A percentile compares a stretch with the other conserved stretches of the same genome.
These are phyloP conservation scores for Leccinum angustisporum DNA, from an alignment of 1,284 basidiomycete genomes.

Conservation along the genomic window DNA sequence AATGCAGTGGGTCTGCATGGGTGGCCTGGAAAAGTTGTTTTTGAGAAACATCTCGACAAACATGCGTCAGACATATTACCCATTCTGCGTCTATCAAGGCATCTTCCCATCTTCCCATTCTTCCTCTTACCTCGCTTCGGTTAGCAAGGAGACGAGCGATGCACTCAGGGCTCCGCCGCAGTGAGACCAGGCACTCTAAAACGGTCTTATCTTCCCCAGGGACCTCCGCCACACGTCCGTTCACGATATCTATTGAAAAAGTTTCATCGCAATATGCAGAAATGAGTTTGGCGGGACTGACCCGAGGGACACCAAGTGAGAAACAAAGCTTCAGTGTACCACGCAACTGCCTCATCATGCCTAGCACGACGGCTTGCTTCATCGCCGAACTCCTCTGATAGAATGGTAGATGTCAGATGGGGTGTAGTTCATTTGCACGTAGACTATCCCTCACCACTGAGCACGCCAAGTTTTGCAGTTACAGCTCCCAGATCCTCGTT, in stretches of 20 bases:
- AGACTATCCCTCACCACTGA: neutral
- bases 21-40: constrained; percentile 8
- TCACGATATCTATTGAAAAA: neutral
- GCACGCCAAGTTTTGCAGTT: neutral
- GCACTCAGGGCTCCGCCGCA: neutral
- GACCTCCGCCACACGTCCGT: neutral
- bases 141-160: constrained; percentile 9
- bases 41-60: neutral
- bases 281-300: neutral
- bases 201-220: neutral
- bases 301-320: constrained; percentile 4
- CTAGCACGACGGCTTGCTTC: neutral
- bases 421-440: neutral
- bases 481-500: neutral
- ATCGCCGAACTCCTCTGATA: neutral
- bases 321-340: constrained; percentile 7
- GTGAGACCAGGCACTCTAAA: neutral
- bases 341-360: constrained; percentile 6
- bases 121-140: constrained; percentile 2
- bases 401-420: neutral
- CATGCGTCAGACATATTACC: constrained; percentile 1
- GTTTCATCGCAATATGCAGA: no score
- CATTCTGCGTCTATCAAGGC: constrained; percentile 3
- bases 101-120: neutral
- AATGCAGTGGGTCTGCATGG: neutral